Conservation (phyloP, 495 filamentous ascomycete species). For the Letharia lupina region DNA sequence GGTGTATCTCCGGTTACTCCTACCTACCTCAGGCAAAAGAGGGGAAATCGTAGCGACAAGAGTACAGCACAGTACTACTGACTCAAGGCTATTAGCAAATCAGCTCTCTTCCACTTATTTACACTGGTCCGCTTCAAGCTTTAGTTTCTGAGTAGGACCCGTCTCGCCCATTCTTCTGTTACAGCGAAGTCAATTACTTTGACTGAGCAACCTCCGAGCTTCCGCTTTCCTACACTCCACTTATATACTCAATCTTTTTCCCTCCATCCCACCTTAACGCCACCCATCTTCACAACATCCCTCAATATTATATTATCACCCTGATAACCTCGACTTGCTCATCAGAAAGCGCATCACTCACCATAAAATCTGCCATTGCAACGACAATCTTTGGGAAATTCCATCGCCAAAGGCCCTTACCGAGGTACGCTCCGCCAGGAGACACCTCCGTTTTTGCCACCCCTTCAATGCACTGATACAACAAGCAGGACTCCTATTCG, state of each 20-base stretch:
- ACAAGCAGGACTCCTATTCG: background rate
- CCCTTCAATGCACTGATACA: background rate
- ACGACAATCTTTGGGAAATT: background rate
- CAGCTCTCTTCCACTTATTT: background rate
- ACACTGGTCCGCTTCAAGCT: conserved; percentile 2
- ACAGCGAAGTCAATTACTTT: background rate
- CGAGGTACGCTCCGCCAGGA: background rate
- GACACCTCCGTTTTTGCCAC: background rate
- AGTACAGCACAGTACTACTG: no score
- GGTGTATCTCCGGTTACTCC: background rate
- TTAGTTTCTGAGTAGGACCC: background rate
- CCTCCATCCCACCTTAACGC: conserved; percentile 7
- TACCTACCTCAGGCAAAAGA: background rate
- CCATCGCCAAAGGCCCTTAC: background rate
- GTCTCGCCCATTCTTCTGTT: background rate
- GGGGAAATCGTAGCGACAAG: background rate
- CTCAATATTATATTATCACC: background rate
- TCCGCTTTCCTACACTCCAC: conserved; percentile 3
- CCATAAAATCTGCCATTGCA: background rate
- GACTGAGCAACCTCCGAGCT: background rate
- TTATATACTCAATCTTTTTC: background rate
- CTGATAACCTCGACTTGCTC: background rate
- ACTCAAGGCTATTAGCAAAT: no score
- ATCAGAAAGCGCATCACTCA: background rate
- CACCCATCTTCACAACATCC: background rate